Base-by-base conservation (phyloP, 306 rosid species). In the Citrullus colocynthis region DNA sequence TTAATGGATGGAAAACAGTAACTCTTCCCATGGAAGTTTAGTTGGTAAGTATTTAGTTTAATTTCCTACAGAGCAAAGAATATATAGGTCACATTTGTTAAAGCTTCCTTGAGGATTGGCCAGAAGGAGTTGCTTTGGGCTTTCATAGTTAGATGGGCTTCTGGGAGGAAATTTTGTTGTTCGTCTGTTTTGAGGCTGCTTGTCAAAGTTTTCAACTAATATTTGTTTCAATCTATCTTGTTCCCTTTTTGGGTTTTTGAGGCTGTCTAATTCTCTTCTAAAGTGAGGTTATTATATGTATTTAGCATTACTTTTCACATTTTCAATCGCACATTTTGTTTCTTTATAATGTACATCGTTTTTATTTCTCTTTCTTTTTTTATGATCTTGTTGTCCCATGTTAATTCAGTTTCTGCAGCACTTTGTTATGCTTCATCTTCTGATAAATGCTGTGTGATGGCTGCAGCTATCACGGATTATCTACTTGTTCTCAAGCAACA, bases 401-500 rank as follows among this genome's bases (percentile, higher is more conserved):
- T 52, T 17, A 52, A 34, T 62, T 34, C 34, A 12, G 81, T 56
- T 69, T 80, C 36, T 74, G 12, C 81, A 44, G 67, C 24, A 41
- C 72, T 39, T 17, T 63, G 45, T 64, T 51, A 24, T 9, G 39
- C 24, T 76, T 85, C 62, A 56, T 85, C 30, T 61, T 48, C 78
- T 82, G 81, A 85, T 74, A 32, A 32, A 7, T 82, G 76, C 52
- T 7, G 30, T 69, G 21, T 79, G 76, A 60, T 83, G 81, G 48
- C 48, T 88, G 92, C 96, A 95, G 99, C 83, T 95, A 81, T 92
- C 99, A 8, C 93, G 97, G 79, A 95, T 95, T 78, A 95, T 95
- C 78, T 95, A 92, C 88, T 88, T 95, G 86, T 95, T 92, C 88
- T 95, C 99, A 59, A 95, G 97, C 82, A 95, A 92, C 84, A 95